Evolutionary conservation across 1,284 basidiomycete species (phyloP).

Genomic region (Heimioporus retisporus): DNA sequence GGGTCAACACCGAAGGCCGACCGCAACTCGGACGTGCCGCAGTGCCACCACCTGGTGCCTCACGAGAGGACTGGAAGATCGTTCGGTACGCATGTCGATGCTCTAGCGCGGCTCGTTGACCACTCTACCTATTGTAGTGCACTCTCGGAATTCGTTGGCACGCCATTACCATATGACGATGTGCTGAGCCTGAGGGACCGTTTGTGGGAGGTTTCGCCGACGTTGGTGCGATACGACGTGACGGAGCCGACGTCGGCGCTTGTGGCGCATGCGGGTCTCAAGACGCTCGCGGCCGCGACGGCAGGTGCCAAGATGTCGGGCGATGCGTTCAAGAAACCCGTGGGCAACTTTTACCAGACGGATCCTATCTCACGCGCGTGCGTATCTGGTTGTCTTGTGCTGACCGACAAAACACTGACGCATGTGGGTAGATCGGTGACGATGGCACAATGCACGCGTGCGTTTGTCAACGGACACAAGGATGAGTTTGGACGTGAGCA

Average conservation of each 20-base stretch:
- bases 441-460: slow-evolving; percentile 87
- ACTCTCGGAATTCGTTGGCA: slow-evolving; percentile 89
- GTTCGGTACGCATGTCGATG: slow-evolving; percentile 67
- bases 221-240: slow-evolving; percentile 89
- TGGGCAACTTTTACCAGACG: slow-evolving; percentile 97
- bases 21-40: slow-evolving; percentile 93
- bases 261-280: slow-evolving; percentile 78
- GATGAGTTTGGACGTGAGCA: slow-evolving; percentile 52
- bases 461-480: slow-evolving; percentile 78
- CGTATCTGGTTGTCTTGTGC: slow-evolving; percentile 45
- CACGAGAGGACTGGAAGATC: slow-evolving; percentile 99
- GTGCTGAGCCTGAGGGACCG: slow-evolving; percentile 90
- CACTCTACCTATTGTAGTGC: slow-evolving; percentile 66
- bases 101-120: neutral
- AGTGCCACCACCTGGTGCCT: slow-evolving; percentile 95
- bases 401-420: neutral
- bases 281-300: slow-evolving; percentile 63
- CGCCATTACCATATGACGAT: slow-evolving; percentile 93
- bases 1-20: slow-evolving; percentile 98
- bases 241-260: slow-evolving; percentile 85
- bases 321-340: slow-evolving; percentile 81
- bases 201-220: slow-evolving; percentile 97
- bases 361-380: slow-evolving; percentile 90
- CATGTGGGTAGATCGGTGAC: slow-evolving; percentile 74
- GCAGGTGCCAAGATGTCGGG: slow-evolving; percentile 68